Evolutionary conservation across 345 rosid species (phyloP), one percentile per base, ranked within the genome.

Genomic region (Noccaea caerulescens): DNA sequence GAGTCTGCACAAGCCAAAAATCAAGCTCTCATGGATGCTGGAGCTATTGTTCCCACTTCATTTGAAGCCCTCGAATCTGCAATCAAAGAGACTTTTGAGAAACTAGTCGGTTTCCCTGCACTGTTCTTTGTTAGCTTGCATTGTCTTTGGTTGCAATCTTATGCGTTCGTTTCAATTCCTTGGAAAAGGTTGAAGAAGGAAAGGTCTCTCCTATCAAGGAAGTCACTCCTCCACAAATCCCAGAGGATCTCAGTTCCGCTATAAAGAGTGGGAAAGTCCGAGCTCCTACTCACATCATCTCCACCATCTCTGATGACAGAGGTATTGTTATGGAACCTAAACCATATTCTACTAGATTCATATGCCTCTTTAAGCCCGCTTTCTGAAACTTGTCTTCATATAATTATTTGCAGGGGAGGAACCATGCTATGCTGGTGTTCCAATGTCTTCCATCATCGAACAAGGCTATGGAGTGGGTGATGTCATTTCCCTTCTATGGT

Each of bases 1-100:
- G 99, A 94, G 75, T 94, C 99, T 39, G 99, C 99, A 60, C 99
- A 94, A 80, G 99, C 92, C 23, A 94, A 94, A 88, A 94, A 94
- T 79, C 93, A 94, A 84, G 98, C 99, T 62, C 83, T 94, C 33
- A 80, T 58, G 66, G 97, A 89, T 37, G 98, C 87, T 32, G 99
- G 98, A 71, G 99, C 99, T 38, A 85, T 81, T 72, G 99, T 94
- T 75, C 97, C 99, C 70, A 87, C 95, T 59, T 94, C 99, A 14
- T 94, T 79, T 43, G 98, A 91, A 83, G 89, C 96, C 30, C 76
- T 94, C 12, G 98, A 94, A 77, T 61, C 78, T 60, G 80, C 85
- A 72, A 83, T 94, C 64, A 87, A 88, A 79, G 97, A 94, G 69
- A 86, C 99, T 68, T 94, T 94, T 82, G 91, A 87, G 43, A 88